Base-by-base conservation (phyloP, 352 stramenopile genomes). In the Pythium folliculosum region DNA sequence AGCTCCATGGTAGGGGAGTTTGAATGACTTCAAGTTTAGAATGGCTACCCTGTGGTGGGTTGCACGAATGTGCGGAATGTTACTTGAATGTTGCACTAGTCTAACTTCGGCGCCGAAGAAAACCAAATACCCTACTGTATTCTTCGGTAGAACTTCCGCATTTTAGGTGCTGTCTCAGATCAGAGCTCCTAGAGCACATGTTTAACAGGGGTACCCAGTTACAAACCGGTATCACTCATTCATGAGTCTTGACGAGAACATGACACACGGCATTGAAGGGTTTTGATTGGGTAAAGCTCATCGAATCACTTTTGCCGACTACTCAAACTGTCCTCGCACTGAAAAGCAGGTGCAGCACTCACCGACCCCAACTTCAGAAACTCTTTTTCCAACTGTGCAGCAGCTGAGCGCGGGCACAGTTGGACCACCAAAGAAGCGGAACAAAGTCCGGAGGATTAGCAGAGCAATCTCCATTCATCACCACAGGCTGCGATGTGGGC, bases 281-380 rank as follows among this genome's bases (percentile, higher is more conserved):
- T 10, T 35, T 17, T 53, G 22, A 53, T 53, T 53, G 48, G 48
- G 4, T 37, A 30, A 9, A n/a, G 48, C 1, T 19, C 5, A n/a
- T 8, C 48, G 48, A 53, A 53, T 53, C 22, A 53, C 19, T 19
- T 8, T n/a, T 35, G 48, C 48, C 48, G 48, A 53, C 48, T 53
- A 53, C 48, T 37, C 48, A 53, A 53, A 53, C 48, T 53, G 22
- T 53, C 16, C 22, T 37, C 8, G 6, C 47, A 47, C 40, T 47
- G 40, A 47, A 47, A 47, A 40, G 35, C 35, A 40, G 35, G 35
- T 40, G 35, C 40, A 47, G 5, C 40, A 21, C 40, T n/a, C 40
- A 21, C 27, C 27, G 27, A 47, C 8, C 40, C 17, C 13, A 37
- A 37, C 48, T 35, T 35, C 48, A 53, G 22, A 47, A 53, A n/a